These are phyloP conservation scores for Pontederia paniculata DNA, from an alignment of 176 grass and related monocot species.

Conservation along the genomic window DNA sequence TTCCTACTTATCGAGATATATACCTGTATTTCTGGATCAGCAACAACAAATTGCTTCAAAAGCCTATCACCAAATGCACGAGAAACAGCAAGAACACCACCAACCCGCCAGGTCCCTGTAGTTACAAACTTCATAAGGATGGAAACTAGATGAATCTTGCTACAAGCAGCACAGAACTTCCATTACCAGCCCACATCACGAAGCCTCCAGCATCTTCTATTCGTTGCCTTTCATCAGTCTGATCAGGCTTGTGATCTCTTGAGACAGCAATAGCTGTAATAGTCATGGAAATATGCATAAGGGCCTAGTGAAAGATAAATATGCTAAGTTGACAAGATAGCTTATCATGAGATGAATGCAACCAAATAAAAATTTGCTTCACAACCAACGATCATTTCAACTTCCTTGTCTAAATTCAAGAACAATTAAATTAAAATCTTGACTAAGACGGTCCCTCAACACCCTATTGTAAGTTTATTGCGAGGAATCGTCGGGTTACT, in stretches of 20 bases:
- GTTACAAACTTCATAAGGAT: background rate
- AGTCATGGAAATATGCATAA: background rate
- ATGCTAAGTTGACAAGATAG: no score
- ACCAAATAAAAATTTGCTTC: no score
- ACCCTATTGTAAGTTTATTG: no score
- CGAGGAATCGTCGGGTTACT: no score
- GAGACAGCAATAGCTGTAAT: constrained; percentile 13
- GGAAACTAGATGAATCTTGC: background rate
- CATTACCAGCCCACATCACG: constrained; percentile 17
- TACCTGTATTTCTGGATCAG: constrained; percentile 13
- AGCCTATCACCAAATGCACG: constrained; percentile 21
- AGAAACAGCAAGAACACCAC: constrained; percentile 18
- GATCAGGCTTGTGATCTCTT: constrained; percentile 17
- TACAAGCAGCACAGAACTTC: background rate
- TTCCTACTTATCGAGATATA: background rate
- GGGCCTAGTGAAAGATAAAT: no score
- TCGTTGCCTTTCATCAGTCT: constrained; percentile 6
- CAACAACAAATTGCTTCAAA: constrained; percentile 18
- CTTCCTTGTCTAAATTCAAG: no score
- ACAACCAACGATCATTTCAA: no score
- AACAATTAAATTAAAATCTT: no score
- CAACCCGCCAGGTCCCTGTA: constrained; percentile 16
- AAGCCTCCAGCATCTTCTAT: constrained; percentile 17
- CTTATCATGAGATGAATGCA: no score
- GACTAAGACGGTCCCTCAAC: no score